phyloP scores from a whole-genome alignment of 768 basidiomycete species.

The Pseudohyphozyma bogoriensis region DNA sequence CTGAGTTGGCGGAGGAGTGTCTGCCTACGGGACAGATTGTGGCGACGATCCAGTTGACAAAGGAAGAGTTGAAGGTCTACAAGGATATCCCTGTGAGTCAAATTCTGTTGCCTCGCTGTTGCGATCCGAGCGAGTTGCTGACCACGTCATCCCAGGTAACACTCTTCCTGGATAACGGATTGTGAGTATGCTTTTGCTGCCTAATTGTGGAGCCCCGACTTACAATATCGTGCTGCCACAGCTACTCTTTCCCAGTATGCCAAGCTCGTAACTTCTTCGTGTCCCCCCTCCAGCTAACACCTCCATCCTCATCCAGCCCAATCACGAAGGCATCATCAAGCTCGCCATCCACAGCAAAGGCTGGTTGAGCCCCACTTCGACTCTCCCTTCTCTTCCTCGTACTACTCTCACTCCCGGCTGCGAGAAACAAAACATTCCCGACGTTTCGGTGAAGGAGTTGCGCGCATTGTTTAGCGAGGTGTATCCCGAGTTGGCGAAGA shows the following conservation, averaged over 20 bases:
- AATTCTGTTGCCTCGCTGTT: too few species aligned
- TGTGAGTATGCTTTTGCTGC: constrained; percentile 11
- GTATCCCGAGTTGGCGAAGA: constrained; percentile 67
- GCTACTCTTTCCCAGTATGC: too few species aligned
- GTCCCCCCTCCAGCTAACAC: not conserved
- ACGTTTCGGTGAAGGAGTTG: constrained; percentile 45
- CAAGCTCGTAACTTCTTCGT: not conserved
- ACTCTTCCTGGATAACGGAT: constrained; percentile 26
- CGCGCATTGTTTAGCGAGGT: constrained; percentile 48
- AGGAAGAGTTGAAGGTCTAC: constrained; percentile 16
- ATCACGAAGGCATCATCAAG: constrained; percentile 50
- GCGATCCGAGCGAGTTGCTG: too few species aligned
- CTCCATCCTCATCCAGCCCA: constrained; percentile 7
- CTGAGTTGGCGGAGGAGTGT: constrained; percentile 46
- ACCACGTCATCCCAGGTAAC: too few species aligned
- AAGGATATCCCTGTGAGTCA: constrained; percentile 15
- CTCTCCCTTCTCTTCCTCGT: constrained; percentile 22
- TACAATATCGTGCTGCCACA: too few species aligned
- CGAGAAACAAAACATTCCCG: constrained; percentile 46
- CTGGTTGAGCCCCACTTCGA: constrained; percentile 47
- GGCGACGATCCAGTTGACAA: constrained; percentile 17
- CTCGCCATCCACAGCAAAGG: constrained; percentile 67
- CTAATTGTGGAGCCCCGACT: not conserved
- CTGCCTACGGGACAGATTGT: constrained; percentile 57
- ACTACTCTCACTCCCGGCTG: constrained; percentile 32